These are phyloP conservation scores for Juncus effusus DNA, from an alignment of 176 grass and related monocot species.

Conservation along the genomic window DNA sequence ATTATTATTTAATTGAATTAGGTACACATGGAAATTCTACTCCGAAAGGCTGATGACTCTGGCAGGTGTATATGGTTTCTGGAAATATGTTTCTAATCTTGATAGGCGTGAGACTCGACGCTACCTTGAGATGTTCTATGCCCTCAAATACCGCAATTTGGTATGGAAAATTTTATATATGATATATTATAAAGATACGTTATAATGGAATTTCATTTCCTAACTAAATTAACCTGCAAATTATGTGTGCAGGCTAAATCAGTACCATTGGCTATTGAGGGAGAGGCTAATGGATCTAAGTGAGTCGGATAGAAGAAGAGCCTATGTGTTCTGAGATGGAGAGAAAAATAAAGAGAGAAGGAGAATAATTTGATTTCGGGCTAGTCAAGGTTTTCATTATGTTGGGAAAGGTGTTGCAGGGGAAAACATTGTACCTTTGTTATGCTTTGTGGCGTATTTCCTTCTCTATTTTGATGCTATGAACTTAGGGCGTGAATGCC, in stretches of 20 bases:
- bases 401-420: constrained; percentile 20
- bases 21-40: constrained; percentile 97
- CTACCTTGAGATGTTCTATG: constrained; percentile 99
- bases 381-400: constrained; percentile 23
- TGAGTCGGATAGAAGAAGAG: constrained; percentile 14
- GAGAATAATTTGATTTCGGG: constrained; percentile 36
- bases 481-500: constrained; percentile 30
- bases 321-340: constrained; percentile 22
- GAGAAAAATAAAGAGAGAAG: constrained; percentile 28
- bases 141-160: constrained; percentile 94
- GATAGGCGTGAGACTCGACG: constrained; percentile 91
- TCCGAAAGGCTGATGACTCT: constrained; percentile 99
- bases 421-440: constrained; percentile 27
- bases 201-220: neutral
- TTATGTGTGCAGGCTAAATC: constrained; percentile 50
- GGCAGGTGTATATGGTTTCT: constrained; percentile 90
- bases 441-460: constrained; percentile 29
- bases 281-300: constrained; percentile 52
- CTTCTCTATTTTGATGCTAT: constrained; percentile 36
- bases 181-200: neutral
- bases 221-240: neutral
- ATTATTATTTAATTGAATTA: constrained; percentile 25
- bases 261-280: constrained; percentile 78
- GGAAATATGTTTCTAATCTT: constrained; percentile 98
- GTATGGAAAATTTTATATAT: constrained; percentile 20